Conservation (phyloP, 2,329 filamentous ascomycete species). For the Cryphonectria carpinicola region DNA sequence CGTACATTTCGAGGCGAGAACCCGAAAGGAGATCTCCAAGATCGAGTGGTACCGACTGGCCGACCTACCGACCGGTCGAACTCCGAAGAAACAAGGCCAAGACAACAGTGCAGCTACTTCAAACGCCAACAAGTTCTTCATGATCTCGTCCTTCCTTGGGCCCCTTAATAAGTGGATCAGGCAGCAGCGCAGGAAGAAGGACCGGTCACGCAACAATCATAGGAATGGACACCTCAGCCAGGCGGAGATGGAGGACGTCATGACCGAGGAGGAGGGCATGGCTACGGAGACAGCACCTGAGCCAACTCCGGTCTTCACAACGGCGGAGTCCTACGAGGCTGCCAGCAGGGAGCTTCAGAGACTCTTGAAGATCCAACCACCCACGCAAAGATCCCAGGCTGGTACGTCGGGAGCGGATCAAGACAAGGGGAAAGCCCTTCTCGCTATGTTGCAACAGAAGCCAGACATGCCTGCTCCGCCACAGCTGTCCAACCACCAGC, state of each 20-base stretch:
- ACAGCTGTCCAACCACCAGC: conserved; percentile 30
- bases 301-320: conserved; percentile 36
- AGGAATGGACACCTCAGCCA: conserved; percentile 43
- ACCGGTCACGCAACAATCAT: conserved; percentile 38
- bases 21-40: conserved; percentile 95
- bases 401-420: conserved; percentile 24
- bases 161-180: conserved; percentile 88
- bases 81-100: conserved; percentile 65
- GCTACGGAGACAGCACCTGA: conserved; percentile 45
- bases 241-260: conserved; percentile 56
- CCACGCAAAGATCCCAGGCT: conserved; percentile 52
- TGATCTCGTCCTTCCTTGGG: conserved; percentile 91
- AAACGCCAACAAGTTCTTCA: conserved; percentile 90
- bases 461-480: conserved; percentile 34
- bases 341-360: conserved; percentile 58
- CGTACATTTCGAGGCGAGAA: conserved; percentile 85
- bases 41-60: conserved; percentile 93
- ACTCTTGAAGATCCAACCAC: conserved; percentile 59
- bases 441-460: conserved; percentile 56
- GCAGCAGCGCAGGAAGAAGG: conserved; percentile 80
- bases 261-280: conserved; percentile 65
- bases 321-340: conserved; percentile 41
- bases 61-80: conserved; percentile 76
- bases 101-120: conserved; percentile 60
- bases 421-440: conserved; percentile 55